These are phyloP conservation scores for Trichosporon coremiiforme DNA, from an alignment of 1,284 basidiomycete genomes.

Conservation along the genomic window DNA sequence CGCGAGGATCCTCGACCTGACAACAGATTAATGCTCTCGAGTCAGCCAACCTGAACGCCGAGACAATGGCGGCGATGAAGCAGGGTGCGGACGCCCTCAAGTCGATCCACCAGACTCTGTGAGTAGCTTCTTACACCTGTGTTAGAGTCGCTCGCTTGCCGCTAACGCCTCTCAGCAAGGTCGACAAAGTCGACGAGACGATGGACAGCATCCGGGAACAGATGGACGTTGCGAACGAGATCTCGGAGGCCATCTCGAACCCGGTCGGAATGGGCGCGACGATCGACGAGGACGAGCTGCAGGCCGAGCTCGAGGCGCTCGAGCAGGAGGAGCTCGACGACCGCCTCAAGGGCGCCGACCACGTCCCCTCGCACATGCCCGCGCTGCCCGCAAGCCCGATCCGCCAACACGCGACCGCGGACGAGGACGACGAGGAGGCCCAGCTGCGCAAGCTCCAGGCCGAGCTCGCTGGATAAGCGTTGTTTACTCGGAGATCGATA, in stretches of 20 bases:
- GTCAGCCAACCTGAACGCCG: constrained; percentile 96
- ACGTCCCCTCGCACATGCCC: constrained; percentile 85
- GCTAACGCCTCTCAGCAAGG: constrained; percentile 63
- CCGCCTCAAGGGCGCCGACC: constrained; percentile 82
- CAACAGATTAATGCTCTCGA: constrained; percentile 84
- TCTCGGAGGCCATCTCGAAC: constrained; percentile 89
- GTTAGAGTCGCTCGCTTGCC: too few species aligned
- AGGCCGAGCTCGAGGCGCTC: constrained; percentile 80
- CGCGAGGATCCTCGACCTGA: background rate
- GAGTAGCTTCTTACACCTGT: too few species aligned
- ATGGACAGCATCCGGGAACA: constrained; percentile 92
- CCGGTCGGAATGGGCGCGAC: constrained; percentile 68
- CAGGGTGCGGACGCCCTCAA: constrained; percentile 89
- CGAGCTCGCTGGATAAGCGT: constrained; percentile 63
- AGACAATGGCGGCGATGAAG: constrained; percentile 98
- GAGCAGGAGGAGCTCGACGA: constrained; percentile 92
- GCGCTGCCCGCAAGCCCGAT: constrained; percentile 60
- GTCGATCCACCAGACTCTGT: constrained; percentile 90
- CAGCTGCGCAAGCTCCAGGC: constrained; percentile 92
- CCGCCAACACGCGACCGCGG: constrained; percentile 38
- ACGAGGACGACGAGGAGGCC: constrained; percentile 90
- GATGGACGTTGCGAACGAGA: constrained; percentile 91
- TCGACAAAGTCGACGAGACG: constrained; percentile 87
- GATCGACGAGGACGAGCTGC: constrained; percentile 82
- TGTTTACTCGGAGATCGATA: constrained; percentile 9